A percentile compares a stretch with the other conserved stretches of the same genome.
phyloP scores from a whole-genome alignment of 495 filamentous ascomycete genomes.

The Friedmanniomyces simplex region DNA sequence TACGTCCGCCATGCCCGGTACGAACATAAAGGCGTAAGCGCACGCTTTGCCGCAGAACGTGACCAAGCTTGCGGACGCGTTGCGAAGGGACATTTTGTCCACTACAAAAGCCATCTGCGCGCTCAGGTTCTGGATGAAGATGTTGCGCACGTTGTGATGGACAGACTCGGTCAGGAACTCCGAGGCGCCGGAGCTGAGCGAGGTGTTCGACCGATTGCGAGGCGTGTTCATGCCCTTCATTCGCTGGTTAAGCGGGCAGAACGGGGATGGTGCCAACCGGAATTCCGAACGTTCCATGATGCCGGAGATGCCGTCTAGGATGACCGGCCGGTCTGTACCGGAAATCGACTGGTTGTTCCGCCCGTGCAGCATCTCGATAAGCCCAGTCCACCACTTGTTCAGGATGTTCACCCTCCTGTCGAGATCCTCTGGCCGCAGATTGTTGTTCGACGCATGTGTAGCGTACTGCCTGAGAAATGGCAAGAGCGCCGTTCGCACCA shows the following conservation, averaged over 20 bases:
- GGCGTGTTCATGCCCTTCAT: constrained; percentile 35
- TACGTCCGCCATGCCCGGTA: constrained; percentile 77
- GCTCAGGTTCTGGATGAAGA: constrained; percentile 77
- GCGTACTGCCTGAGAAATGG: constrained; percentile 70
- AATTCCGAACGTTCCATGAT: constrained; percentile 94
- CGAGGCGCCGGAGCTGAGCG: constrained; percentile 52
- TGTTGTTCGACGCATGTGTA: constrained; percentile 57
- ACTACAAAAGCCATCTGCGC: constrained; percentile 83
- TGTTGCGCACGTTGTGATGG: constrained; percentile 85
- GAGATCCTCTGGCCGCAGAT: constrained; percentile 67
- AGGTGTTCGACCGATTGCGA: constrained; percentile 39
- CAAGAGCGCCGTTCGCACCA: constrained; percentile 68
- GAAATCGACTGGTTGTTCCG: constrained; percentile 61
- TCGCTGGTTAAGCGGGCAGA: constrained; percentile 45
- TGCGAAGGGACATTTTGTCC: constrained; percentile 80
- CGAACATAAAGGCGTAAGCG: constrained; percentile 95
- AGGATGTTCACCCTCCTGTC: constrained; percentile 73
- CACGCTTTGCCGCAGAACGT: constrained; percentile 89
- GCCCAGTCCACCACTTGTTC: constrained; percentile 91
- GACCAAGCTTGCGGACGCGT: constrained; percentile 84
- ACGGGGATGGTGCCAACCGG: constrained; percentile 59
- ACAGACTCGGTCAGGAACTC: constrained; percentile 82
- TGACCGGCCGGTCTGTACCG: constrained; percentile 65
- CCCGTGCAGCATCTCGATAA: constrained; percentile 77
- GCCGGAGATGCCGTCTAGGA: constrained; percentile 69